These are phyloP conservation scores for Starmera dryadoides DNA, from an alignment of 805 yeast species.

Conservation along the genomic window DNA sequence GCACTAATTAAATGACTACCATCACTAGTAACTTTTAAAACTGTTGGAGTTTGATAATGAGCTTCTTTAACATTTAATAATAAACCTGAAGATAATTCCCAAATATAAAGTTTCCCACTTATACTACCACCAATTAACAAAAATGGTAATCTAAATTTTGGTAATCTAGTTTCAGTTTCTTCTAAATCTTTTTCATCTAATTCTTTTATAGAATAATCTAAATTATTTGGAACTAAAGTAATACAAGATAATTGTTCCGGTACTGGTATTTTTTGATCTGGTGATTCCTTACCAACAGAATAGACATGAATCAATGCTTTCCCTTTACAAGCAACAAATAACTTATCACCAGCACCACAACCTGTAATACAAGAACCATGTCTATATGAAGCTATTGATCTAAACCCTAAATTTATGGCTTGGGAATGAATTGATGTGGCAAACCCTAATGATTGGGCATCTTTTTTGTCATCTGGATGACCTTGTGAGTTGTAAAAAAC, in stretches of 20 bases:
- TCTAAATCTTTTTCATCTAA: slow-evolving; percentile 10
- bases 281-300: slow-evolving; percentile 58
- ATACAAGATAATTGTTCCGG: slow-evolving; percentile 72
- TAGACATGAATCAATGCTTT: slow-evolving; percentile 76
- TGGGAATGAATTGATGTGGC: slow-evolving; percentile 36
- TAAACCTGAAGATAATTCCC: slow-evolving; percentile 80
- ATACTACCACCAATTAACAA: slow-evolving; percentile 66
- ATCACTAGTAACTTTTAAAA: slow-evolving; percentile 51
- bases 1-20: slow-evolving; percentile 64
- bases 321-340: slow-evolving; percentile 58
- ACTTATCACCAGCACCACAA: slow-evolving; percentile 17
- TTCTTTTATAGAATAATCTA: slow-evolving; percentile 13
- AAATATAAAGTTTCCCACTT: slow-evolving; percentile 72
- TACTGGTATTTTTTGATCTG: slow-evolving; percentile 74
- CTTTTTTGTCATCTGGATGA: slow-evolving; percentile 34
- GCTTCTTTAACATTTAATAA: slow-evolving; percentile 67
- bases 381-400: slow-evolving; percentile 37
- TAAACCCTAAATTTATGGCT: slow-evolving; percentile 33
- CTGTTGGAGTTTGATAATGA: slow-evolving; percentile 73
- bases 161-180: slow-evolving; percentile 19
- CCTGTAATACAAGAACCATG: slow-evolving; percentile 50
- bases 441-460: slow-evolving; percentile 33
- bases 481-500: slow-evolving; percentile 41
- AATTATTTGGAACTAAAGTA: slow-evolving; percentile 33
- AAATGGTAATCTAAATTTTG: slow-evolving; percentile 49